Evolutionary conservation across 495 filamentous ascomycete genomes (phyloP).

Genomic region (Aspergillus ellipticus): DNA sequence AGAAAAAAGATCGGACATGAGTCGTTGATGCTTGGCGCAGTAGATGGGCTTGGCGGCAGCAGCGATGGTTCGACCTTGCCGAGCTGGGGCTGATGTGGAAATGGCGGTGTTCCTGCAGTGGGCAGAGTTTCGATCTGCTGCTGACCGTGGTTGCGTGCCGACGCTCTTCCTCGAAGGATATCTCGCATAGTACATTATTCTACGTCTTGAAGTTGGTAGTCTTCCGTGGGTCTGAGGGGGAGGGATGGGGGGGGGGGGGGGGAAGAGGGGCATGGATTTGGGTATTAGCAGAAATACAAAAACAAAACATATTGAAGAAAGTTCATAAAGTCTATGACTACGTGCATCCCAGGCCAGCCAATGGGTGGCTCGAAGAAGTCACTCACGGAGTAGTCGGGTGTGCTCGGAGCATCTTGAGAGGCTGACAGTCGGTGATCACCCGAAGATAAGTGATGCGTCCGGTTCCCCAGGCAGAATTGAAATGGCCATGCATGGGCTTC

Average conservation of each 20-base stretch:
- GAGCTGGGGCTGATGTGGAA: constrained; percentile 9
- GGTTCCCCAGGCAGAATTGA: constrained; percentile 4
- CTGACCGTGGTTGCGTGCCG: background rate
- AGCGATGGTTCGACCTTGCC: constrained; percentile 10
- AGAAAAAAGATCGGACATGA: constrained; percentile 14
- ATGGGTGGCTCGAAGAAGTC: constrained; percentile 1
- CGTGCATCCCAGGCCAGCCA: constrained; percentile 10
- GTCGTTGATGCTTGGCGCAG: constrained; percentile 21
- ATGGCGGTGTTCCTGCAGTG: constrained; percentile 28
- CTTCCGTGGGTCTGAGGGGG: no score
- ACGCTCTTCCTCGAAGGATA: background rate
- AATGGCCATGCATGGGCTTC: constrained; percentile 10
- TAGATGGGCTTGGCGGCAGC: constrained; percentile 18
- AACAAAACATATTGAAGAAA: background rate
- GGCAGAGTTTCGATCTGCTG: constrained; percentile 4
- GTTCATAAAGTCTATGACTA: background rate
- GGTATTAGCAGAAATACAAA: background rate
- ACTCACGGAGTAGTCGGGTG: constrained; percentile 13
- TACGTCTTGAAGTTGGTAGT: background rate
- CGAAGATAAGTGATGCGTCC: constrained; percentile 7
- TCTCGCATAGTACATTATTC: constrained; percentile 5
- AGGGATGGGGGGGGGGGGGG: no score
- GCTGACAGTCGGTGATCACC: constrained; percentile 11
- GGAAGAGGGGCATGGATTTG: background rate
- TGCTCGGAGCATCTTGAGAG: constrained; percentile 11